Base-by-base conservation (phyloP, 2,329 filamentous ascomycete species). In the Calycina herbarum region DNA sequence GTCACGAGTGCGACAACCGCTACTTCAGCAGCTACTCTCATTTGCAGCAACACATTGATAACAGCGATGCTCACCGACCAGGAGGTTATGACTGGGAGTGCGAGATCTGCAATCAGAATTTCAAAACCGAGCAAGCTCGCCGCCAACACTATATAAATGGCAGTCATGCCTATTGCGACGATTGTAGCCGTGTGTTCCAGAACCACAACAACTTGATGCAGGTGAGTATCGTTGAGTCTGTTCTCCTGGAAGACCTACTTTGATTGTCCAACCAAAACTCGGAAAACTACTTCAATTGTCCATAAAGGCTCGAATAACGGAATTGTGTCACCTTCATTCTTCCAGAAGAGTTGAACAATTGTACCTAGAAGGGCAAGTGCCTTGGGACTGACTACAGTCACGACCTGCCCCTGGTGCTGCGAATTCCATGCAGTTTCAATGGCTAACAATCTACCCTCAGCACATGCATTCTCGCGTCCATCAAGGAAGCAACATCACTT, bases 391-490 rank as follows among this genome's bases (percentile, higher is more conserved):
- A 15, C 11, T 40, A 40, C 11, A 15, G 5, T 40, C 38, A 40
- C 11, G 38, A 17, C 38, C 38, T 51, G 17, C 66, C 38, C 5
- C 13, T 40, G 11, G n/a, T 51, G 27, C 11, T 54, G 2, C n/a
- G 10, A 27, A 27, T 24, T 27, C 20, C 11, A 54, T 2, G 8
- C 7, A 54, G n/a, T 2, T 54, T 54, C n/a, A 54, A 40, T 15
- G 11, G 13, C 48, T 54, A 27, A 54, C 20, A 13, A 4, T 11
- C 20, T 54, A 13, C 20, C 45, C 48, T 2, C 11, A 88, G 85
- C 86, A 89, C 67, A 76, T 85, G 2, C 83, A 82, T 31, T 88
- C 85, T 0, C 76, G 76, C 5, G 71, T 74, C 57, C 86, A 90
- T 70, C 77, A 77, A 0, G 81, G 81, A 63, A 65, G 59, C 0